Evolutionary conservation across 2,329 filamentous ascomycete species (phyloP).

Genomic region (Ceratocystis colombiana): DNA sequence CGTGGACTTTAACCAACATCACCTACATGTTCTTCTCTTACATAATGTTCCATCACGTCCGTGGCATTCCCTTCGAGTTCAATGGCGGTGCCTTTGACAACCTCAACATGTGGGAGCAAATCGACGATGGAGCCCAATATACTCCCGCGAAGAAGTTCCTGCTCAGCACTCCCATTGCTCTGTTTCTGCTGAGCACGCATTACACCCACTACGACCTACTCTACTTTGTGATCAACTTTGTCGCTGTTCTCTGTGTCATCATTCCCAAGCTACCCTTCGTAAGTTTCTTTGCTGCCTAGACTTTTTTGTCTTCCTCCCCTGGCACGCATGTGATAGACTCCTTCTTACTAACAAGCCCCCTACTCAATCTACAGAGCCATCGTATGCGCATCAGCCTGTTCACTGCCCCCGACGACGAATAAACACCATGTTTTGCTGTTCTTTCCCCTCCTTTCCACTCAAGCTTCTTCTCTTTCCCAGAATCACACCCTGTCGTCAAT

Average conservation of each 20-base stretch:
- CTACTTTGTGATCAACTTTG: conserved; percentile 94
- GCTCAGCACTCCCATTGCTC: conserved; percentile 80
- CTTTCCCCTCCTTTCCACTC: not conserved
- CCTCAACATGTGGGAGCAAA: conserved; percentile 99
- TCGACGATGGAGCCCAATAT: conserved; percentile 97
- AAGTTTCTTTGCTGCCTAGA: conserved; percentile 37
- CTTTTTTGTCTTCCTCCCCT: not conserved
- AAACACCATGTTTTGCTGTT: conserved; percentile 7
- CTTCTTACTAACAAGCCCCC: conserved; percentile 24
- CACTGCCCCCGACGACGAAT: conserved; percentile 48
- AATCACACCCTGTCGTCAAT: not conserved
- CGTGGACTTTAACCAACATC: conserved; percentile 97
- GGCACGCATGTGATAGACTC: not conserved
- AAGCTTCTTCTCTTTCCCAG: not conserved
- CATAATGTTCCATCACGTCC: conserved; percentile 99
- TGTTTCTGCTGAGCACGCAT: conserved; percentile 95
- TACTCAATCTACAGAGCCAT: conserved; percentile 50
- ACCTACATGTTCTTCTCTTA: conserved; percentile 98
- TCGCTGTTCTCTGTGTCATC: conserved; percentile 83
- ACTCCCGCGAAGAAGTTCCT: conserved; percentile 98
- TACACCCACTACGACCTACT: conserved; percentile 97
- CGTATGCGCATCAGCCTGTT: conserved; percentile 68
- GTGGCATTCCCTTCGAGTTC: conserved; percentile 96
- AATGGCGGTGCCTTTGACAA: conserved; percentile 98
- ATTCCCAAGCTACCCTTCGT: conserved; percentile 95